phyloP scores from a whole-genome alignment of 768 basidiomycete genomes.

The Trametes elegans region DNA sequence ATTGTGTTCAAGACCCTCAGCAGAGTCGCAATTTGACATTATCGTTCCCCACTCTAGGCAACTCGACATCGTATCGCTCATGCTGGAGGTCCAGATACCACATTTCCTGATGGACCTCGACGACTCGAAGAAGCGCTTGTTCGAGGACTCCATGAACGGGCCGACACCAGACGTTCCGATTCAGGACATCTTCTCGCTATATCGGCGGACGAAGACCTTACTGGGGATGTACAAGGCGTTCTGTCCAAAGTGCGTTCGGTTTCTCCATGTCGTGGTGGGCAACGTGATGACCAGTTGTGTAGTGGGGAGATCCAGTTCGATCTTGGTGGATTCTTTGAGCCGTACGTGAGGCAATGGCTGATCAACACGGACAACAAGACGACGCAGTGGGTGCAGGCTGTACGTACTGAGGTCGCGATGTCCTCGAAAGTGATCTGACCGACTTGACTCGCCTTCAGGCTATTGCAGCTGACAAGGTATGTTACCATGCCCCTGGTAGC shows the following conservation, averaged over 20 bases:
- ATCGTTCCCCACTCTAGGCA: slow-evolving; percentile 42
- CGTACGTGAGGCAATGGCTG: slow-evolving; percentile 87
- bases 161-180: slow-evolving; percentile 87
- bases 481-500: too few relatives aligned
- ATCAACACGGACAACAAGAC: slow-evolving; percentile 88
- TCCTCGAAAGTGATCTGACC: background rate
- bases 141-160: slow-evolving; percentile 83
- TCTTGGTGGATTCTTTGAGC: slow-evolving; percentile 76
- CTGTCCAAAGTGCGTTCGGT: slow-evolving; percentile 61
- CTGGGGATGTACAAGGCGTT: slow-evolving; percentile 82
- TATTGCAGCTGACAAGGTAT: slow-evolving; percentile 78
- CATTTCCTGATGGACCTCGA: slow-evolving; percentile 65
- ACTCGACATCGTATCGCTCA: slow-evolving; percentile 73
- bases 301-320: slow-evolving; percentile 66
- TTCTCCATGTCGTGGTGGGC: background rate
- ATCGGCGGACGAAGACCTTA: slow-evolving; percentile 72
- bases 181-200: slow-evolving; percentile 86
- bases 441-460: slow-evolving; percentile 44
- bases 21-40: background rate
- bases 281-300: background rate
- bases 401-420: slow-evolving; percentile 43
- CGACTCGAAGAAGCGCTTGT: slow-evolving; percentile 65
- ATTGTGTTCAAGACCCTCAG: background rate
- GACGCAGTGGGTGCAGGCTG: slow-evolving; percentile 89
- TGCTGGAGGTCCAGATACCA: slow-evolving; percentile 68